These are phyloP conservation scores for Talaromyces sp. DNA, from an alignment of 2,329 filamentous ascomycete genomes.

Conservation along the genomic window DNA sequence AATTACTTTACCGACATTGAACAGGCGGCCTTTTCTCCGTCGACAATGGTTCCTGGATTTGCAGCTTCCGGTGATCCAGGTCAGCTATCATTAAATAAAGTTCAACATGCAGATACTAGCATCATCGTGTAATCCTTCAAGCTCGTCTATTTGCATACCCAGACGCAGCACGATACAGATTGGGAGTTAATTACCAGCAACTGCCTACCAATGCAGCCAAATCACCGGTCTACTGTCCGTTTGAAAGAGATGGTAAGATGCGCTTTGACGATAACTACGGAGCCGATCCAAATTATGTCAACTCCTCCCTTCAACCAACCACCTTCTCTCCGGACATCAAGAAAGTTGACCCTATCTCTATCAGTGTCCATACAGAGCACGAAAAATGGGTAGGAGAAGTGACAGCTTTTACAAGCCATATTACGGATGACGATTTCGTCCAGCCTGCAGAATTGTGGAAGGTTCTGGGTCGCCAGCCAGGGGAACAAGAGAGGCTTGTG, in stretches of 20 bases:
- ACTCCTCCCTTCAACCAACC: slow-evolving; percentile 31
- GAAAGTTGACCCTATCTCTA: slow-evolving; percentile 7
- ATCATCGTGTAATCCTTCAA: slow-evolving; percentile 54
- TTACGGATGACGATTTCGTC: slow-evolving; percentile 32
- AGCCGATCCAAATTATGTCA: slow-evolving; percentile 58
- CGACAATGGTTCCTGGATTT: slow-evolving; percentile 65
- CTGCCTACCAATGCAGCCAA: slow-evolving; percentile 44
- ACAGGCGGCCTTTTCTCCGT: slow-evolving; percentile 68
- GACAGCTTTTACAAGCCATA: slow-evolving; percentile 18
- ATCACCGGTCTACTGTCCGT: slow-evolving; percentile 54
- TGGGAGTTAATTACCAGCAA: slow-evolving; percentile 48
- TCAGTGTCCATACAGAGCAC: slow-evolving; percentile 30
- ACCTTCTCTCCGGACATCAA: slow-evolving; percentile 19
- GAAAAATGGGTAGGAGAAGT: slow-evolving; percentile 35
- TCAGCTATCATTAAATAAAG: slow-evolving; percentile 13
- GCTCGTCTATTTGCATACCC: slow-evolving; percentile 64
- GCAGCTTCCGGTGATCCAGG: slow-evolving; percentile 64
- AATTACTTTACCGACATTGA: slow-evolving; percentile 71
- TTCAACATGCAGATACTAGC: neutral
- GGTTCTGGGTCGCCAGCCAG: slow-evolving; percentile 33
- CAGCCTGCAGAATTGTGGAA: slow-evolving; percentile 36
- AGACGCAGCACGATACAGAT: slow-evolving; percentile 52
- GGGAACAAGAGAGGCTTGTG: slow-evolving; percentile 37
- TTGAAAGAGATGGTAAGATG: slow-evolving; percentile 46
- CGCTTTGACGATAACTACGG: slow-evolving; percentile 58